phyloP scores from a whole-genome alignment of 192 early-diverging fungal genomes.

The Funneliformis geosporum region DNA sequence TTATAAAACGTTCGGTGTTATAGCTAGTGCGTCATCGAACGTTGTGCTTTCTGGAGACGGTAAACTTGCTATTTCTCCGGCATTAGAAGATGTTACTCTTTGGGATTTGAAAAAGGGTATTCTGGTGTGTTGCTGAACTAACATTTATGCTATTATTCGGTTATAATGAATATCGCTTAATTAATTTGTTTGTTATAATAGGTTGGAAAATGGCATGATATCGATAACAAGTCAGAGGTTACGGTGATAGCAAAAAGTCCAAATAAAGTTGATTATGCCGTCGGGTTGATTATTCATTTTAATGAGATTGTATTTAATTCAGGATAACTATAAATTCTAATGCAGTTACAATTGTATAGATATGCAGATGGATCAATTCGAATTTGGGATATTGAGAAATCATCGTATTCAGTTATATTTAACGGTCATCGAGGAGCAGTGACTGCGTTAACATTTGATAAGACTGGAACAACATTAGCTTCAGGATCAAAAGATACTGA shows the following conservation, averaged over 20 bases:
- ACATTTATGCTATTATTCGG: not conserved
- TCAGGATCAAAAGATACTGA: constrained; percentile 95
- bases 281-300: constrained; percentile 60
- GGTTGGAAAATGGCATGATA: constrained; percentile 77
- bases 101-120: constrained; percentile 89
- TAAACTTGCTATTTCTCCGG: constrained; percentile 75
- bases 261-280: constrained; percentile 73
- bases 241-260: constrained; percentile 76
- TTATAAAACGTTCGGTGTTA: constrained; percentile 79
- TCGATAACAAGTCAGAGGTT: constrained; percentile 81
- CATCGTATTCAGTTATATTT: constrained; percentile 68
- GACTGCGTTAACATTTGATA: constrained; percentile 81
- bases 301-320: not conserved
- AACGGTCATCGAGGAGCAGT: constrained; percentile 91
- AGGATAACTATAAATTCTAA: not conserved
- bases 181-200: constrained; percentile 8
- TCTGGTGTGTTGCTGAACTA: constrained; percentile 43
- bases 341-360: constrained; percentile 32
- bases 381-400: constrained; percentile 70
- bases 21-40: constrained; percentile 69
- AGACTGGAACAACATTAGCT: constrained; percentile 75
- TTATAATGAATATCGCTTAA: no score
- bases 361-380: constrained; percentile 93
- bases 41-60: constrained; percentile 70
- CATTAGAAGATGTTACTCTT: constrained; percentile 78